Evolutionary conservation across 352 stramenopile genomes (phyloP).

Genomic region (Globisporangium nunn): DNA sequence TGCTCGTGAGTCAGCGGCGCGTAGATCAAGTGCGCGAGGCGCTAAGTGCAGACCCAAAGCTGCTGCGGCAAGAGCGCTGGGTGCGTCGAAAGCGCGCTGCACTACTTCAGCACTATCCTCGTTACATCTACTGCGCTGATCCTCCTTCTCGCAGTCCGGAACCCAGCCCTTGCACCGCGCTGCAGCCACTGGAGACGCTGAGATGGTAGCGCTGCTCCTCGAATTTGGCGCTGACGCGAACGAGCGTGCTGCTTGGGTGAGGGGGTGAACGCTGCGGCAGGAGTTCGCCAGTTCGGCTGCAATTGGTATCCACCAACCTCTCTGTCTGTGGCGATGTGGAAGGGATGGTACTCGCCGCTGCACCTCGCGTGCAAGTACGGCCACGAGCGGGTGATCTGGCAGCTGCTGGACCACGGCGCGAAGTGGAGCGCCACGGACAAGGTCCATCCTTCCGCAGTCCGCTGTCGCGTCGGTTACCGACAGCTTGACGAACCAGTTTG

Average conservation of each 20-base stretch:
- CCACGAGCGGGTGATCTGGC: slow-evolving; percentile 52
- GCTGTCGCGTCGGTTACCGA: neutral
- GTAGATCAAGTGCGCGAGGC: slow-evolving; percentile 21
- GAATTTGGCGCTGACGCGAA: slow-evolving; percentile 40
- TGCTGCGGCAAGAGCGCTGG: slow-evolving; percentile 53
- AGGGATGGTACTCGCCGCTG: slow-evolving; percentile 75
- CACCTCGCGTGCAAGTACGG: slow-evolving; percentile 70
- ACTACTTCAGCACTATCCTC: no score
- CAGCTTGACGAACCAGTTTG: neutral
- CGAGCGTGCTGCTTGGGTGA: slow-evolving; percentile 53
- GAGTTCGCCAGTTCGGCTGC: neutral
- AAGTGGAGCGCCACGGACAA: slow-evolving; percentile 59
- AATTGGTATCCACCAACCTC: neutral
- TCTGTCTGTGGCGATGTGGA: neutral
- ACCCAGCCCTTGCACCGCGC: slow-evolving; percentile 59
- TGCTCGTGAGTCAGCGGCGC: slow-evolving; percentile 45
- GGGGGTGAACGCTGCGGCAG: neutral
- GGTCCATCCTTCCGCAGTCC: slow-evolving; percentile 8
- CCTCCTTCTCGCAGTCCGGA: slow-evolving; percentile 32
- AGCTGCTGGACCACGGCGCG: slow-evolving; percentile 50
- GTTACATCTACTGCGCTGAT: no score
- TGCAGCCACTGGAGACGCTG: slow-evolving; percentile 30
- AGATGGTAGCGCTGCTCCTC: slow-evolving; percentile 43
- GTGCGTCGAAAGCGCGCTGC: slow-evolving; percentile 16
- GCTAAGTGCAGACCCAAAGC: slow-evolving; percentile 23